phyloP scores from a whole-genome alignment of 129 eudicot species.

The Deinandra increscens region DNA sequence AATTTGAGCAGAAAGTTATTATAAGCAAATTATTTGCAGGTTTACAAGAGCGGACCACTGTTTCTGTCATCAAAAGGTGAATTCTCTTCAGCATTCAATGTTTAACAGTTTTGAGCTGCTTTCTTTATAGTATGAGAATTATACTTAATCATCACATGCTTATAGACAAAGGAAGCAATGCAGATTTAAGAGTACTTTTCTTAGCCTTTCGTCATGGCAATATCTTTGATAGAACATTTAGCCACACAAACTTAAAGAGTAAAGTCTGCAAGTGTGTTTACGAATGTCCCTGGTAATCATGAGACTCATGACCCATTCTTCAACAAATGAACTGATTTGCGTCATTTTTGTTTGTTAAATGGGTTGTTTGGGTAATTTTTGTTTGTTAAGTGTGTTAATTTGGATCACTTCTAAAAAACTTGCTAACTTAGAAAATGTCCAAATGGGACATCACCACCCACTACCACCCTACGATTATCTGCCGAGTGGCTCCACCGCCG shows the following conservation, averaged over 20 bases:
- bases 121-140: conserved; percentile 9
- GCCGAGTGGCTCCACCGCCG: no score
- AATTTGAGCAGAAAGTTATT: neutral
- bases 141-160: conserved; percentile 7
- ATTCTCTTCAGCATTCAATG: neutral
- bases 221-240: conserved; percentile 10
- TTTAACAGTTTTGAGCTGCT: conserved; percentile 3
- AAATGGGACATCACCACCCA: neutral
- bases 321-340: neutral
- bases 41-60: conserved; percentile 83
- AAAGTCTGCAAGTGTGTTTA: neutral
- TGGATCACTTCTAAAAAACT: neutral
- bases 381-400: neutral
- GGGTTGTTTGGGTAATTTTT: neutral
- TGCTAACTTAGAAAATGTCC: neutral
- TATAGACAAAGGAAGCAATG: conserved; percentile 6
- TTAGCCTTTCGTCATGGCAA: neutral
- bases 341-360: neutral
- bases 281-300: neutral
- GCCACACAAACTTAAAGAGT: no score
- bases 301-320: neutral
- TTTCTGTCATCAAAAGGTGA: conserved; percentile 91
- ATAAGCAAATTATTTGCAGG: conserved; percentile 45
- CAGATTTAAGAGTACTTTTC: neutral
- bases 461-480: neutral